Base-by-base conservation (phyloP, 441 rosid species). In the Bruguiera hainesii region DNA sequence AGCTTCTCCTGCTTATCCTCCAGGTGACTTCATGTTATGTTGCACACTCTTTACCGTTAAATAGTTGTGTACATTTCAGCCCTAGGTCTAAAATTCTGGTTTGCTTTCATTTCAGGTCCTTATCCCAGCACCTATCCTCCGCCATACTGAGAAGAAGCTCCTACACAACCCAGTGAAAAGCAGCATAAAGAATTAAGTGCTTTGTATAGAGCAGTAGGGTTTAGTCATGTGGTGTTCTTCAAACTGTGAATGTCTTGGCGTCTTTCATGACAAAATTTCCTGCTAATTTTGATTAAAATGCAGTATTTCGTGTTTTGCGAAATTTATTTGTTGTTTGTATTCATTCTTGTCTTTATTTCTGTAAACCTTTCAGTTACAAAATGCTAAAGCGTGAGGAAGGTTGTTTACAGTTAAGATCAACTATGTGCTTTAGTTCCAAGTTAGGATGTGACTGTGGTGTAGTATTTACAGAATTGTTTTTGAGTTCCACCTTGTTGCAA, bases 101-200 rank as follows among this genome's bases (percentile, higher is more conserved):
- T 60, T 2, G 8, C 31, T 66, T 62, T 33, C 59, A 56, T 11
- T 70, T 30, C 80, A 83, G 91, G 83, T 79, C 86, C 79, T 60
- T 88, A 71, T 60, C 85, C 87, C 9, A 86, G 91, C 61, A 66
- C 66, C 23, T 85, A 83, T 78, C 97, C 91, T 46, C 90, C 88
- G 1, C 91, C 81, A 0, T 85, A 90, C 83, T 85, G 70, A 78
- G 63, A 56, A 20, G 60, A 42, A 70, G 61, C 63, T 78, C 58
- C 11, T 8, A 19, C 37, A 50, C 3, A 7, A 21, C 31, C 49
- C 10, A 28, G 51, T 25, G 63, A 69, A 42, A 61, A 30, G 66
- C 10, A 19, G 33, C 15, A 28, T 50, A 57, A 46, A 20, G 62
- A 61, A 21, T 64, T 28, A 20, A 11, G 33, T 60, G 49, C 61